These are phyloP conservation scores for Marasmius sp. DNA, from an alignment of 1,284 basidiomycete species.

Conservation along the genomic window DNA sequence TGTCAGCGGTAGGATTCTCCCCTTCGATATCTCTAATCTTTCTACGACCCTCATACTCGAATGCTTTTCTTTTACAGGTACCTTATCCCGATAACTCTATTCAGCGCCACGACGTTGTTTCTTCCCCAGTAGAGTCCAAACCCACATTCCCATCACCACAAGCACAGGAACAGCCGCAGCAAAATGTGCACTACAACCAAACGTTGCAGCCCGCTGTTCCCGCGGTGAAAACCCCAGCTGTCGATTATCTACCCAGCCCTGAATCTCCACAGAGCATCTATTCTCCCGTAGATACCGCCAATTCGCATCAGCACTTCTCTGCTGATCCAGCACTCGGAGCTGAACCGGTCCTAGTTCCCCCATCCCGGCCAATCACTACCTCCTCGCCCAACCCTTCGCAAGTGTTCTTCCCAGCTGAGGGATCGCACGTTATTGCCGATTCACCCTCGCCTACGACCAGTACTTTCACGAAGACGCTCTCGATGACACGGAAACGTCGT, in stretches of 20 bases:
- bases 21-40: not conserved
- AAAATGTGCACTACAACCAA: conserved; percentile 7
- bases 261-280: conserved; percentile 1
- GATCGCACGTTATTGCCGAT: not conserved
- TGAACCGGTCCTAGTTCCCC: not conserved
- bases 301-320: conserved; percentile 1
- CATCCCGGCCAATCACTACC: not conserved
- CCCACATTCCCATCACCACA: not conserved
- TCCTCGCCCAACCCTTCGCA: not conserved
- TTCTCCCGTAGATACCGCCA: conserved; percentile 4
- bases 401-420: not conserved
- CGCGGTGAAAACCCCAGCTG: not conserved
- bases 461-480: conserved; percentile 1
- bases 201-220: not conserved
- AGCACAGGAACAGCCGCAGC: not conserved
- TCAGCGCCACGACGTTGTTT: not conserved
- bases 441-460: not conserved
- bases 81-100: not conserved
- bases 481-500: conserved; percentile 7
- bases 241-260: conserved; percentile 3
- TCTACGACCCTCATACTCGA: not conserved
- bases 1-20: not conserved
- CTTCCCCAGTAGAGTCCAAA: not conserved
- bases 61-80: not conserved
- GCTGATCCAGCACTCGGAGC: not conserved